phyloP scores from a whole-genome alignment of 371 early-diverging fungal genomes.

The Fennellomyces sp. region DNA sequence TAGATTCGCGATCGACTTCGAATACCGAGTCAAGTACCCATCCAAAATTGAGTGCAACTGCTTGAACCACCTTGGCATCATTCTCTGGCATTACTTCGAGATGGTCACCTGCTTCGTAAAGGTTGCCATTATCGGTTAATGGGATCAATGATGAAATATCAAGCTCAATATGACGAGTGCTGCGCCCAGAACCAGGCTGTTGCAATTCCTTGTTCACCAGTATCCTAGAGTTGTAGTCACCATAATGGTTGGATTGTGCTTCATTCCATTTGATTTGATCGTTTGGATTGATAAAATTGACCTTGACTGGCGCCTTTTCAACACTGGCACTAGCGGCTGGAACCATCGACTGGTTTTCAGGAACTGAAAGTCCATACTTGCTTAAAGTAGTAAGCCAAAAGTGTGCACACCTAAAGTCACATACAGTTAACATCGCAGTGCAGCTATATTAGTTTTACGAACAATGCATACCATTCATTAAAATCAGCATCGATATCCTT shows the following conservation, averaged over 20 bases:
- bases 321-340: conserved; percentile 25
- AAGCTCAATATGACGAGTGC: conserved; percentile 54
- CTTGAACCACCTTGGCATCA: conserved; percentile 33
- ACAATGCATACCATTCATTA: conserved; percentile 35
- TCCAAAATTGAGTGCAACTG: conserved; percentile 48
- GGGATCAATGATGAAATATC: conserved; percentile 33
- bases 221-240: conserved; percentile 29
- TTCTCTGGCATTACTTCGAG: conserved; percentile 59
- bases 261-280: conserved; percentile 32
- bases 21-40: conserved; percentile 59
- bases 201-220: conserved; percentile 37
- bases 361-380: conserved; percentile 33
- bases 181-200: conserved; percentile 33
- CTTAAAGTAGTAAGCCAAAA: conserved; percentile 42
- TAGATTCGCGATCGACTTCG: conserved; percentile 38
- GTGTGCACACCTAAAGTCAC: conserved; percentile 45
- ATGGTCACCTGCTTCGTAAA: conserved; percentile 60
- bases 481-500: conserved; percentile 54
- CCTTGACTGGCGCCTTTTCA: conserved; percentile 17
- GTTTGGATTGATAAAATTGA: conserved; percentile 29
- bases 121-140: conserved; percentile 21
- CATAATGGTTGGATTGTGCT: conserved; percentile 30
- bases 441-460: neutral
- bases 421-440: neutral
- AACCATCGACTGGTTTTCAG: conserved; percentile 34